Evolutionary conservation across 192 early-diverging fungal genomes (phyloP).

Genomic region (Haplosporangium gracile): DNA sequence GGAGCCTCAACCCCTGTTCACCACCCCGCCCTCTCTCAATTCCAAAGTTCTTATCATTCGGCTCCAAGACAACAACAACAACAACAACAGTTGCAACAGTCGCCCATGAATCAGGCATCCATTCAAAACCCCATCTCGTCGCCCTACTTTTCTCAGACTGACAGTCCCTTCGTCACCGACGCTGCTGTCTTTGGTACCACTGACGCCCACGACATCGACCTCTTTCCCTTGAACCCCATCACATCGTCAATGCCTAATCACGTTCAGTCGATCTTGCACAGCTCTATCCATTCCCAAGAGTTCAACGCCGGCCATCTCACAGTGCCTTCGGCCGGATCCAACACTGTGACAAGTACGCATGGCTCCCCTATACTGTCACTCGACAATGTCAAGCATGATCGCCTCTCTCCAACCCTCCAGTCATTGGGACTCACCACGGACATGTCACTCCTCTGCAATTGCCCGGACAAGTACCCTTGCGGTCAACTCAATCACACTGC

Average conservation of each 20-base stretch:
- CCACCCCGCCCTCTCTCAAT: neutral
- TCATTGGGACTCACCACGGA: neutral
- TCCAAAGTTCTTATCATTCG: neutral
- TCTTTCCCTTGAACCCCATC: slow-evolving; percentile 1
- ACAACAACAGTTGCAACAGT: slow-evolving; percentile 1
- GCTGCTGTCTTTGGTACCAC: neutral
- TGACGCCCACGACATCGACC: neutral
- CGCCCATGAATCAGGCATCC: neutral
- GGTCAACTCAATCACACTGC: slow-evolving; percentile 4
- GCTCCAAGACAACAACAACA: slow-evolving; percentile 9
- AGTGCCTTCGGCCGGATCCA: neutral
- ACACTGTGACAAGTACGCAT: neutral
- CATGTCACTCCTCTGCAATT: neutral
- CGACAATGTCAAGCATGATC: slow-evolving; percentile 10
- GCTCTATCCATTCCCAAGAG: neutral
- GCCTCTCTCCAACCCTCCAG: slow-evolving; percentile 11
- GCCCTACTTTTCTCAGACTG: neutral
- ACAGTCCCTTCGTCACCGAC: slow-evolving; percentile 1
- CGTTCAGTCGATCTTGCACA: slow-evolving; percentile 2
- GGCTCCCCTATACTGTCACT: neutral
- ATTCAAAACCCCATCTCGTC: neutral
- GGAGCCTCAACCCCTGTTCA: neutral
- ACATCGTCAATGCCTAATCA: slow-evolving; percentile 14
- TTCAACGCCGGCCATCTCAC: neutral
- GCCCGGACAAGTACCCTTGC: neutral